Percentiles rank a stretch among this genome's conserved stretches.
Evolutionary conservation across 176 grass and related monocot genomes (phyloP).

Genomic region (Triticum monococcum): DNA sequence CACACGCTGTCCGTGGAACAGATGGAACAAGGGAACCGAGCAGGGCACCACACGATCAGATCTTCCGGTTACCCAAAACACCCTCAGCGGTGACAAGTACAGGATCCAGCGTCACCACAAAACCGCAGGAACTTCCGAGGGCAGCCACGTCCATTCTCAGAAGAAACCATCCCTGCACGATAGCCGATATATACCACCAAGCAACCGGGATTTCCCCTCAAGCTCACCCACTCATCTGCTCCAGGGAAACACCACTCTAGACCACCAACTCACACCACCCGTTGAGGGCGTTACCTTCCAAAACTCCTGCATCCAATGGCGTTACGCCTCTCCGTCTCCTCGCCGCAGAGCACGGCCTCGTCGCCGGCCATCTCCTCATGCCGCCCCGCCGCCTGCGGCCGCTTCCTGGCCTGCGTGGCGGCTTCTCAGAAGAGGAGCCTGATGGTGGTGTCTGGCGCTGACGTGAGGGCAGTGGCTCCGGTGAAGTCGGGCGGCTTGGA

Average conservation of each 20-base stretch:
- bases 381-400: conserved; percentile 25
- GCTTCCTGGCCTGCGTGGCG: conserved; percentile 29
- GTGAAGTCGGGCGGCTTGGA: conserved; percentile 61
- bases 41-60: conserved; percentile 30
- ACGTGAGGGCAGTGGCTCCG: conserved; percentile 11
- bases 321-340: conserved; percentile 60
- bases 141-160: conserved; percentile 11
- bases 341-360: conserved; percentile 48
- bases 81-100: neutral
- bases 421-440: conserved; percentile 37
- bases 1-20: neutral
- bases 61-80: neutral
- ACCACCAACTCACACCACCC: conserved; percentile 7
- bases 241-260: neutral
- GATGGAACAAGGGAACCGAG: neutral
- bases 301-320: conserved; percentile 62
- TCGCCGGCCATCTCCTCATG: conserved; percentile 55
- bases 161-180: neutral
- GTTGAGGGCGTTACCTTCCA: conserved; percentile 8
- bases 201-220: conserved; percentile 34
- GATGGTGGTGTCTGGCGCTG: conserved; percentile 17
- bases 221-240: conserved; percentile 39
- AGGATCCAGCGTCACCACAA: neutral
- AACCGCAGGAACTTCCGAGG: conserved; percentile 8
- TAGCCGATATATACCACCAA: conserved; percentile 30